Evolutionary conservation across 1,139 yeast species (phyloP).

Genomic region (Blastobotrys persicus): DNA sequence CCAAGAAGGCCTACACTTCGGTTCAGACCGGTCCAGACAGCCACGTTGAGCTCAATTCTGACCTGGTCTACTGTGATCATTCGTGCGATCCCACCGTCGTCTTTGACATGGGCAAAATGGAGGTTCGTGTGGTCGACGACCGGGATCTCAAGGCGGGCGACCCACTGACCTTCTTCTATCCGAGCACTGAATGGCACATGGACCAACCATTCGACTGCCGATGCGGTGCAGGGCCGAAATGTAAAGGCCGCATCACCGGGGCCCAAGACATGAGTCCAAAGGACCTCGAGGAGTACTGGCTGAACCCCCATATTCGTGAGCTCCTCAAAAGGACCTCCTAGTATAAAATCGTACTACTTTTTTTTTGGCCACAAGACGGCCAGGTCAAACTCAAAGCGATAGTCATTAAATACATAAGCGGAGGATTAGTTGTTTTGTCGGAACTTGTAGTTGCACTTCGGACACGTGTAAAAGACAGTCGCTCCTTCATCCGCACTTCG

Average conservation of each 20-base stretch:
- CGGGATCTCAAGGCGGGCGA: background rate
- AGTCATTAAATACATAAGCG: background rate
- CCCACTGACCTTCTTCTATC: background rate
- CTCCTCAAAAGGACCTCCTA: no score
- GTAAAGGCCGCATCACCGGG: background rate
- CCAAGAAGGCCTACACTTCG: background rate
- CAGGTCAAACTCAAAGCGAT: no score
- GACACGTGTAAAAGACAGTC: constrained; percentile 79
- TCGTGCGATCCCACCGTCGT: background rate
- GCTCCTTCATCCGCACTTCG: constrained; percentile 98
- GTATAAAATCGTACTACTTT: no score
- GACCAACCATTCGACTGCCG: background rate
- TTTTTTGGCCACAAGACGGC: no score
- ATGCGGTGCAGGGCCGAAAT: background rate
- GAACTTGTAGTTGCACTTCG: constrained; percentile 86
- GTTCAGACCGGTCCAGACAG: background rate
- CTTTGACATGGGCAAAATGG: background rate
- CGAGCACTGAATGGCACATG: constrained; percentile 1
- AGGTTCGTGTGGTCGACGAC: background rate
- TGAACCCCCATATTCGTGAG: background rate
- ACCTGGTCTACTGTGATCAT: background rate
- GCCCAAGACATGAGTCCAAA: background rate
- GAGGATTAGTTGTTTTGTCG: constrained; percentile 73
- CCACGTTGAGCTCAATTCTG: background rate
- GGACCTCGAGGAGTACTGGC: background rate